Conservation (phyloP, 306 rosid genomes). For the Prinsepia uniflora region DNA sequence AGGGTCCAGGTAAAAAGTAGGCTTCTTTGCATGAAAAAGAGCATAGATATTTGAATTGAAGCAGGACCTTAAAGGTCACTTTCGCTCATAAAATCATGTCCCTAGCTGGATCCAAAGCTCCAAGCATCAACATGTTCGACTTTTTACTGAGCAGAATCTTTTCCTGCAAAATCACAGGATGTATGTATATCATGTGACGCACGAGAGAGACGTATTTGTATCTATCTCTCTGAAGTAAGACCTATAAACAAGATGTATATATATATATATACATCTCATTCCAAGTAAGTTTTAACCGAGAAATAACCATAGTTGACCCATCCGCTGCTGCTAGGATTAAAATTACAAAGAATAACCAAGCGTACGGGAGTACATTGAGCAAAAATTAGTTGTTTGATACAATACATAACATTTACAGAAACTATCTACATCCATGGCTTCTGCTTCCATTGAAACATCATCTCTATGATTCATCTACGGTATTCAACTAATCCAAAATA, state of each 20-base stretch:
- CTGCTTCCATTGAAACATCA: slow-evolving; percentile 3
- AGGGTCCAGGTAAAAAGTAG: slow-evolving; percentile 2
- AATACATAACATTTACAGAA: slow-evolving; percentile 9
- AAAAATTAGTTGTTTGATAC: neutral
- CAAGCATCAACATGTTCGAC: too few species aligned
- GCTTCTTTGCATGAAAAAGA: neutral
- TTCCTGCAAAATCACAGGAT: too few species aligned
- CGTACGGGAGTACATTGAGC: neutral
- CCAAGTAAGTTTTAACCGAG: too few species aligned
- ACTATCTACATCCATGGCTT: slow-evolving; percentile 4
- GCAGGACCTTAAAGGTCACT: slow-evolving; percentile 10
- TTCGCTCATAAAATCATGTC: neutral
- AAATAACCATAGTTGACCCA: too few species aligned
- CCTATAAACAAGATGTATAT: too few species aligned
- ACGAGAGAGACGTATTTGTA: too few species aligned
- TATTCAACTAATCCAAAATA: slow-evolving; percentile 19
- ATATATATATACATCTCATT: too few species aligned
- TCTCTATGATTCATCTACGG: slow-evolving; percentile 11
- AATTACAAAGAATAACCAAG: neutral
- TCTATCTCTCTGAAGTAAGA: too few species aligned
- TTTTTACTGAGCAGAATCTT: too few species aligned
- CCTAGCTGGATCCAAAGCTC: too few species aligned
- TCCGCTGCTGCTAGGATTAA: too few species aligned
- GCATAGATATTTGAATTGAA: neutral
- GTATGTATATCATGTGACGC: too few species aligned